Evolutionary conservation across 371 early-diverging fungal genomes (phyloP).

Genomic region (Gilbertella persicaria): DNA sequence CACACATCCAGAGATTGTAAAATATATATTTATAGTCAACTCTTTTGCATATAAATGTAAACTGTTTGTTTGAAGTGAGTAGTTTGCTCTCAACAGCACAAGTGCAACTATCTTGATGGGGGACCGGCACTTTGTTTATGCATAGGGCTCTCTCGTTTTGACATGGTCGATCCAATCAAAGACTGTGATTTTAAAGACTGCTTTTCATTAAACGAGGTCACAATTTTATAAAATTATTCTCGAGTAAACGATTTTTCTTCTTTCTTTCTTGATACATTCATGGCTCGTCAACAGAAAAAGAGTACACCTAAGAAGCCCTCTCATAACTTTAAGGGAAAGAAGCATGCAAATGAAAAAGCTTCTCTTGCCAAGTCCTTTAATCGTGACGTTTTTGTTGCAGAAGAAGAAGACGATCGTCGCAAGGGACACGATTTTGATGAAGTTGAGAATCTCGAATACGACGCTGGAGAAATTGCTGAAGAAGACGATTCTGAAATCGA

Average conservation of each 20-base stretch:
- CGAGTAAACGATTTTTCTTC: too few species aligned
- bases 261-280: not conserved
- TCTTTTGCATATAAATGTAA: not conserved
- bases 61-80: too few species aligned
- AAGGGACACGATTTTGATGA: slow-evolving; percentile 67
- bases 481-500: slow-evolving; percentile 95
- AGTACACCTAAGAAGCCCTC: slow-evolving; percentile 4
- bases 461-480: slow-evolving; percentile 68
- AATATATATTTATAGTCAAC: not conserved
- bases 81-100: too few species aligned
- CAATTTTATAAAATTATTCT: too few species aligned
- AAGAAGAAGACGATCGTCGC: slow-evolving; percentile 55
- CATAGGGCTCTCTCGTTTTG: too few species aligned
- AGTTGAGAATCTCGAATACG: slow-evolving; percentile 78
- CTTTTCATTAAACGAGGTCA: too few species aligned
- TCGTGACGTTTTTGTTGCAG: slow-evolving; percentile 56
- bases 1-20: too few species aligned
- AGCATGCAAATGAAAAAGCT: not conserved
- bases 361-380: slow-evolving; percentile 4
- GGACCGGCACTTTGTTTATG: too few species aligned
- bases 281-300: slow-evolving; percentile 27
- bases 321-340: not conserved
- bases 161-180: too few species aligned
- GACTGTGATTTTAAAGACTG: too few species aligned
- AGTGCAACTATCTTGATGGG: too few species aligned